Evolutionary conservation across 2,329 filamentous ascomycete species (phyloP).

Genomic region (Xylariaceae sp.): DNA sequence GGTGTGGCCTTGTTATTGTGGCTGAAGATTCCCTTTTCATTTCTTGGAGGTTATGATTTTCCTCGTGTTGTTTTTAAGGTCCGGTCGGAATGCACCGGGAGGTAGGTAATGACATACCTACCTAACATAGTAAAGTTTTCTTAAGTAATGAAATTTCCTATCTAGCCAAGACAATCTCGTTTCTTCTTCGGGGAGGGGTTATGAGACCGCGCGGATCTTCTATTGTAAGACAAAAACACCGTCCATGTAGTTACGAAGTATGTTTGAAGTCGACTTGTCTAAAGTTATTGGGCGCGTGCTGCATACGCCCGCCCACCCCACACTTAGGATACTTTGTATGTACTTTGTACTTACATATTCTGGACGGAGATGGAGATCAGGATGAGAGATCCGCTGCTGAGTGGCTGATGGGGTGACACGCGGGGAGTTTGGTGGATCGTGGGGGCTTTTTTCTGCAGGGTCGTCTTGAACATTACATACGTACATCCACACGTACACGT

Average conservation of each 20-base stretch:
- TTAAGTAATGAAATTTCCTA: neutral
- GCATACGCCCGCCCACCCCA: neutral
- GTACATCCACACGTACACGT: too few relatives aligned
- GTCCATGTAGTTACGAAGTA: too few relatives aligned
- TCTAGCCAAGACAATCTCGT: slow-evolving; percentile 1
- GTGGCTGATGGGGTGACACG: slow-evolving; percentile 10
- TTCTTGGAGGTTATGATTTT: neutral
- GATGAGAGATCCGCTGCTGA: too few relatives aligned
- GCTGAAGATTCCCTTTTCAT: neutral
- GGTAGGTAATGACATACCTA: too few relatives aligned
- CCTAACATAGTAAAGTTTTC: neutral
- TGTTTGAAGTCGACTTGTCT: too few relatives aligned
- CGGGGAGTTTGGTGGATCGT: slow-evolving; percentile 27
- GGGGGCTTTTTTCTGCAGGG: slow-evolving; percentile 10
- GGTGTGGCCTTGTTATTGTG: neutral
- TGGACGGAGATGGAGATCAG: too few relatives aligned
- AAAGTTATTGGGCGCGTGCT: slow-evolving; percentile 13
- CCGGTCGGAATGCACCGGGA: neutral
- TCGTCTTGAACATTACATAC: too few relatives aligned
- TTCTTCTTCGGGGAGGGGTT: slow-evolving; percentile 12
- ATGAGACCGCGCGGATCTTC: slow-evolving; percentile 12
- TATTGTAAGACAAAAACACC: neutral
- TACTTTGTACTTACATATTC: too few relatives aligned
- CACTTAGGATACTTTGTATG: neutral
- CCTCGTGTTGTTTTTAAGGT: neutral